A percentile compares a stretch with the other conserved stretches of the same genome.
These are phyloP conservation scores for Lepidium didymum DNA, from an alignment of 345 rosid genomes.

Conservation along the genomic window DNA sequence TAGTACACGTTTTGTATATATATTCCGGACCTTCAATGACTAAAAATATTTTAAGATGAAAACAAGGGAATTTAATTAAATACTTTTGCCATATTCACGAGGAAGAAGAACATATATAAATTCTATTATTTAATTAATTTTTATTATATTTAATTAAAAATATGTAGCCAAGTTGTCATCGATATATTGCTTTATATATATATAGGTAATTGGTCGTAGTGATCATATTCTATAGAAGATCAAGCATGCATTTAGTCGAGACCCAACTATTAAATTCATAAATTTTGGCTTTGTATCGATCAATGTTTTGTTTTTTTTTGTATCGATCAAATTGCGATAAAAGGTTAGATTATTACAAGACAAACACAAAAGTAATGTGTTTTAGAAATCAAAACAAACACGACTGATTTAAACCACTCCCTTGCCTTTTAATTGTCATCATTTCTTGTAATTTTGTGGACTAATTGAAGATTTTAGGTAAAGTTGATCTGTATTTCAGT, in stretches of 20 bases:
- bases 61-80: no score
- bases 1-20: no score
- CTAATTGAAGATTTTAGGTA: conserved; percentile 31
- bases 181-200: not conserved
- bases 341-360: conserved; percentile 18
- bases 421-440: conserved; percentile 29
- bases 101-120: no score
- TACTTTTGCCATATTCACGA: no score
- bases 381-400: conserved; percentile 7
- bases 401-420: conserved; percentile 28
- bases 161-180: no score
- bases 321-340: conserved; percentile 6
- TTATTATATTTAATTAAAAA: no score
- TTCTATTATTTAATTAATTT: not conserved
- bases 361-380: conserved; percentile 25
- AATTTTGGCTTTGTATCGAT: not conserved
- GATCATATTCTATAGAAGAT: not conserved
- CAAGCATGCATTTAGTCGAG: not conserved
- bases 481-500: conserved; percentile 21
- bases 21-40: no score
- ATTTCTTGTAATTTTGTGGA: conserved; percentile 24
- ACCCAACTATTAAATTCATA: not conserved
- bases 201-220: not conserved
- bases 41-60: no score
- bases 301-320: no score